These are phyloP conservation scores for Symbiodinium natans DNA, from an alignment of 73 alveolate species.

Conservation along the genomic window DNA sequence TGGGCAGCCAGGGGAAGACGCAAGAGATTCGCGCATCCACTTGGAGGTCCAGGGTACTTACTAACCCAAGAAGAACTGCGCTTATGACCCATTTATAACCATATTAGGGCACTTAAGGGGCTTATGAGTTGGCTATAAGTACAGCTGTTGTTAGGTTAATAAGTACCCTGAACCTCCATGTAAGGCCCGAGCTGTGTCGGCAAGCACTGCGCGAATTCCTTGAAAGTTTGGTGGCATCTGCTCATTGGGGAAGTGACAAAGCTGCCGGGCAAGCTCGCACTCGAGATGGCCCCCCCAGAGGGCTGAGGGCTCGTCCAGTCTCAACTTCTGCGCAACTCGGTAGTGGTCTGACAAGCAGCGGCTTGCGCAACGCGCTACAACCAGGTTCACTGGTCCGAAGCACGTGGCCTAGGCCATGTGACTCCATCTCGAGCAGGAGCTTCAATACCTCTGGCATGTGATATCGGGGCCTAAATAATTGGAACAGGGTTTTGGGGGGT, in stretches of 20 bases:
- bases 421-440: neutral
- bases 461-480: no score
- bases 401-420: neutral
- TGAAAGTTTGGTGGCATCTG: neutral
- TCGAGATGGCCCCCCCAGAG: neutral
- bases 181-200: neutral
- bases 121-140: no score
- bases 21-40: no score
- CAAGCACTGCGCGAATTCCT: neutral
- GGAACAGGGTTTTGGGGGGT: no score
- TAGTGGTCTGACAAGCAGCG: conserved; percentile 1
- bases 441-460: neutral
- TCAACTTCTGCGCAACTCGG: conserved; percentile 5
- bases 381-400: neutral
- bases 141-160: no score
- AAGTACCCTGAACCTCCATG: no score
- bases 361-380: neutral
- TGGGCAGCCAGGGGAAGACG: no score
- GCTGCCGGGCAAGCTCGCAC: neutral
- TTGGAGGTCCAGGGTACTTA: no score
- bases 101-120: no score
- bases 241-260: no score
- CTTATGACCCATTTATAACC: no score
- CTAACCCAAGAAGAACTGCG: no score
- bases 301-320: neutral